phyloP scores from a whole-genome alignment of 78 protist genomes.

The Parvularia atlantis region DNA sequence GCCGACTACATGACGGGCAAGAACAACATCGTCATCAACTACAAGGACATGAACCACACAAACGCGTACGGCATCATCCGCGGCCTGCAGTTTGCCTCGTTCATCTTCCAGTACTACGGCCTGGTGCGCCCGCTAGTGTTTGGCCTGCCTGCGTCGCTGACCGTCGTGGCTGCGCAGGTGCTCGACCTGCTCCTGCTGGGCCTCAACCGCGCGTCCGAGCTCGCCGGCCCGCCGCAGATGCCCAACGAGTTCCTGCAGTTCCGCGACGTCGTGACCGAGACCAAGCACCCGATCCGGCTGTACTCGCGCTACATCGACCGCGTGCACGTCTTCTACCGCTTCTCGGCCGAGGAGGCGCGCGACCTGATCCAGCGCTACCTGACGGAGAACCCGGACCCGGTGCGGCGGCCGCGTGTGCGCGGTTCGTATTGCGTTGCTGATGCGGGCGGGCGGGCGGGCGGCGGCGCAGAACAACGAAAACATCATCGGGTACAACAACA shows the following conservation, averaged over 20 bases:
- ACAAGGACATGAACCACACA: constrained; percentile 97
- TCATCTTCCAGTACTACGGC: constrained; percentile 86
- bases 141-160: too few relatives aligned
- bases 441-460: too few relatives aligned
- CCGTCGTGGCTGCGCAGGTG: too few relatives aligned
- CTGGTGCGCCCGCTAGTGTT: too few relatives aligned
- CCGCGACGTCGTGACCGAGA: constrained; percentile 54
- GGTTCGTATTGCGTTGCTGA: too few relatives aligned
- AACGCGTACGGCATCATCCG: constrained; percentile 92
- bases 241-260: constrained; percentile 90
- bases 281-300: constrained; percentile 93
- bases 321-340: constrained; percentile 80
- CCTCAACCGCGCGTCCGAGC: constrained; percentile 87
- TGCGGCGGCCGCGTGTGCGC: too few relatives aligned
- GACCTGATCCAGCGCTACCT: constrained; percentile 94
- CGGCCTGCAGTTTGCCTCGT: constrained; percentile 94
- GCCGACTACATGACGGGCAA: constrained; percentile 99
- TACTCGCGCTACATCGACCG: constrained; percentile 91
- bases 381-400: constrained; percentile 99
- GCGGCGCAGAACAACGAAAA: constrained; percentile 99
- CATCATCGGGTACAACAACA: constrained; percentile 96
- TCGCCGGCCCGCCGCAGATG: constrained; percentile 90
- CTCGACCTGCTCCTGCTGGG: constrained; percentile 95
- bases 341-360: constrained; percentile 84
- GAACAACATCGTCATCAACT: constrained; percentile 90